Percentiles rank a stretch among this genome's conserved stretches.
phyloP scores from a whole-genome alignment of 2,329 filamentous ascomycete genomes.

The Arthroderma sp. region DNA sequence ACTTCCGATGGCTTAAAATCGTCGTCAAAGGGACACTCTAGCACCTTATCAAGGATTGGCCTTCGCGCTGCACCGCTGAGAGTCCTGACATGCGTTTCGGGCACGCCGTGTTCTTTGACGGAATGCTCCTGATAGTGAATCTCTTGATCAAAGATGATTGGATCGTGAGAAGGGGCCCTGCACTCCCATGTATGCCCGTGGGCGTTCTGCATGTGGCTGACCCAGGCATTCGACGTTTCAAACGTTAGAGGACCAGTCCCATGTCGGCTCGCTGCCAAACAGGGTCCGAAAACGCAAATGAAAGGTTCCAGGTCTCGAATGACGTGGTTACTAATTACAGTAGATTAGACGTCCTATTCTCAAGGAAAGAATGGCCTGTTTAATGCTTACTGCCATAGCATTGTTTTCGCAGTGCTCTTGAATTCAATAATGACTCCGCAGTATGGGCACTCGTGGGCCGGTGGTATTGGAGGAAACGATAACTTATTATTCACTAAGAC shows the following conservation, averaged over 20 bases:
- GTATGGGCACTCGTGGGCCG: not conserved
- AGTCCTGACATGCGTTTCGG: constrained; percentile 10
- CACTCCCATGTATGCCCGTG: constrained; percentile 20
- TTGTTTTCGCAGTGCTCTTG: no score
- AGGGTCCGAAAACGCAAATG: not conserved
- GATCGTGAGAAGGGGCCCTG: constrained; percentile 17
- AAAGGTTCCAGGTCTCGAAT: not conserved
- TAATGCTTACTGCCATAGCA: not conserved
- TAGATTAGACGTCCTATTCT: not conserved
- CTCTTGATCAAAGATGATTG: constrained; percentile 16
- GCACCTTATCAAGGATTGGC: constrained; percentile 13
- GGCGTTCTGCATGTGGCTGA: constrained; percentile 12
- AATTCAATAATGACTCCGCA: not conserved
- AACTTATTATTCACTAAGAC: not conserved
- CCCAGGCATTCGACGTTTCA: not conserved
- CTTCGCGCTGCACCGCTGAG: constrained; percentile 17
- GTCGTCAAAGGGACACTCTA: constrained; percentile 18
- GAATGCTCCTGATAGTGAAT: constrained; percentile 17
- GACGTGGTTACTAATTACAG: not conserved
- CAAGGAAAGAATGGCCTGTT: not conserved
- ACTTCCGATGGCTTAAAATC: constrained; percentile 15
- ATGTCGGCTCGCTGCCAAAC: not conserved
- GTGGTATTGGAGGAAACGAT: not conserved
- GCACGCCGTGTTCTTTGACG: constrained; percentile 13
- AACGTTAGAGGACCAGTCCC: not conserved